Conservation (phyloP, 805 yeast species). For the Teunomyces stri region DNA sequence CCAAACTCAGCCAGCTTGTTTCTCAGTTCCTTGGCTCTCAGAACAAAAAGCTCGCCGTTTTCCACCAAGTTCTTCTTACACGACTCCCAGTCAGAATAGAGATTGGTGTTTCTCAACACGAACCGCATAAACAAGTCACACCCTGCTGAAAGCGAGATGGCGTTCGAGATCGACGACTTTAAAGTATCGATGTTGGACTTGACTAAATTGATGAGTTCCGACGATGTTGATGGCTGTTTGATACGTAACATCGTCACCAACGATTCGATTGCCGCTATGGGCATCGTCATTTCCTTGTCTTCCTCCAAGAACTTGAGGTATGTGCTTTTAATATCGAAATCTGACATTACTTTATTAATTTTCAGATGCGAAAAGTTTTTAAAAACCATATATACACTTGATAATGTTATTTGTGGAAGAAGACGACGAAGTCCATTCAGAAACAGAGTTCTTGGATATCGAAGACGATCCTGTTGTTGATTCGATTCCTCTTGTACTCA, state of each 20-base stretch:
- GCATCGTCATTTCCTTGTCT: conserved; percentile 98
- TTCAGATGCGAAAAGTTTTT: conserved; percentile 2
- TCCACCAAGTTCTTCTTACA: conserved; percentile 85
- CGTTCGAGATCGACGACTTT: conserved; percentile 79
- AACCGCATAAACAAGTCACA: conserved; percentile 95
- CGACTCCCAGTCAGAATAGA: conserved; percentile 92
- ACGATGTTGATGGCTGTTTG: conserved; percentile 88
- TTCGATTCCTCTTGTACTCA: conserved; percentile 35
- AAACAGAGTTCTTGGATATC: conserved; percentile 9
- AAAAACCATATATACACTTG: neutral
- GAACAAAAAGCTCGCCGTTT: conserved; percentile 88
- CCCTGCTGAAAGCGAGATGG: conserved; percentile 93
- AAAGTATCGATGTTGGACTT: conserved; percentile 72
- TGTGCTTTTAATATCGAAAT: conserved; percentile 77
- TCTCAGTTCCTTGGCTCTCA: conserved; percentile 88
- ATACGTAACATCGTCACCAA: conserved; percentile 77
- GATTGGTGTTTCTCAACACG: conserved; percentile 82
- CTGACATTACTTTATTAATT: conserved; percentile 7
- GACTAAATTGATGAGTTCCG: conserved; percentile 82
- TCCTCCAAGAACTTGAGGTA: conserved; percentile 79
- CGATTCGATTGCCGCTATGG: conserved; percentile 96
- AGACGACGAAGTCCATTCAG: conserved; percentile 18
- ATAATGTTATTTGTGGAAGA: conserved; percentile 21
- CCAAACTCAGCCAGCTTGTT: conserved; percentile 86
- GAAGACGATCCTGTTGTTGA: conserved; percentile 40